phyloP scores from a whole-genome alignment of 768 basidiomycete species.

The Boletus huronensis region DNA sequence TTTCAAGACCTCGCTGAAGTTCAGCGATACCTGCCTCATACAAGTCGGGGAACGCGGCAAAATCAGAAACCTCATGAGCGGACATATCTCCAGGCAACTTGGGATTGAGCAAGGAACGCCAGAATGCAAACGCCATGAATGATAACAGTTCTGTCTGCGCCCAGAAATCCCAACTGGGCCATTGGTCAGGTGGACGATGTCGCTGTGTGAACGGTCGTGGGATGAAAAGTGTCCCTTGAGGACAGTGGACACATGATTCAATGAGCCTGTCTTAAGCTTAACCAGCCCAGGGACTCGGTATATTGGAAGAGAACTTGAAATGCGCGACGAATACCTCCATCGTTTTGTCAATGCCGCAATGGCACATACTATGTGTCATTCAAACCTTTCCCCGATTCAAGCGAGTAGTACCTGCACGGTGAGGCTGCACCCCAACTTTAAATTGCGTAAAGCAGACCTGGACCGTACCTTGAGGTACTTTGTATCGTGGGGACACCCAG shows the following conservation, averaged over 20 bases:
- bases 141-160: not conserved
- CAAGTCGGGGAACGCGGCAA: conserved; percentile 46
- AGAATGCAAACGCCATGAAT: conserved; percentile 2
- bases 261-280: not conserved
- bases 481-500: not conserved
- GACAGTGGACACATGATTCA: not conserved
- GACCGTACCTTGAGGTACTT: no score
- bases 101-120: not conserved
- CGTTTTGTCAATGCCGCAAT: no score
- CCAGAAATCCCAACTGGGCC: not conserved
- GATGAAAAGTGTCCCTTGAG: not conserved
- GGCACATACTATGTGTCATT: not conserved
- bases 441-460: no score
- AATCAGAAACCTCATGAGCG: not conserved
- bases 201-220: not conserved
- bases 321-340: not conserved
- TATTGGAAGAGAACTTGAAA: not conserved
- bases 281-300: not conserved
- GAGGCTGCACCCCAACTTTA: not conserved
- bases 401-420: no score
- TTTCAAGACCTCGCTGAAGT: conserved; percentile 50
- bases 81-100: conserved; percentile 16
- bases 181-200: not conserved
- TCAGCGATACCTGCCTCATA: conserved; percentile 60
- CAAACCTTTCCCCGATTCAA: not conserved